A percentile compares a stretch with the other conserved stretches of the same genome.
These are phyloP conservation scores for Cutaneotrichosporon mucoides DNA, from an alignment of 1,284 basidiomycete species.

Conservation along the genomic window DNA sequence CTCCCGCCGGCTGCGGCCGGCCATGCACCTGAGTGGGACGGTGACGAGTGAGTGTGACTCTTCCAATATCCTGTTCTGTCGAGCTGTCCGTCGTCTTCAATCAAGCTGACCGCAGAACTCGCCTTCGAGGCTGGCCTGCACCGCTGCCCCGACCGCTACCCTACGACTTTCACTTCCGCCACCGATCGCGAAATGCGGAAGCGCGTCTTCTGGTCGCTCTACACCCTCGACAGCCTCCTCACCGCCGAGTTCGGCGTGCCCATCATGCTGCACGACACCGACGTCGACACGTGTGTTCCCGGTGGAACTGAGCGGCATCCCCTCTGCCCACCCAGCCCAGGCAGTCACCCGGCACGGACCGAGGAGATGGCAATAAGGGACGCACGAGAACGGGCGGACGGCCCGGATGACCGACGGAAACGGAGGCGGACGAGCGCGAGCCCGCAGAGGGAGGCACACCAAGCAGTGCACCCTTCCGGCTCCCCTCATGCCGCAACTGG, in stretches of 20 bases:
- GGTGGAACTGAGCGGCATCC: slow-evolving; percentile 17
- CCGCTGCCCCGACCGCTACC: slow-evolving; percentile 25
- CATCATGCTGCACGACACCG: slow-evolving; percentile 25
- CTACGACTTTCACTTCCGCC: slow-evolving; percentile 8
- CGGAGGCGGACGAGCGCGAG: not conserved
- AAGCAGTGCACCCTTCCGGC: too few species aligned
- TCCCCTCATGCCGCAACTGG: too few species aligned
- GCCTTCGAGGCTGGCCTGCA: slow-evolving; percentile 28
- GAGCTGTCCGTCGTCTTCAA: not conserved
- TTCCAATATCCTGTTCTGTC: too few species aligned
- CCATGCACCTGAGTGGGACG: slow-evolving; percentile 24
- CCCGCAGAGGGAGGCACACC: not conserved
- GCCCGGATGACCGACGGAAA: not conserved
- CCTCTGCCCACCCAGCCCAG: not conserved
- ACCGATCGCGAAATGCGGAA: slow-evolving; percentile 24
- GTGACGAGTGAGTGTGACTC: slow-evolving; percentile 18
- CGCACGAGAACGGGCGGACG: not conserved
- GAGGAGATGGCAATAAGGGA: too few species aligned
- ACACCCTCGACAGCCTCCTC: slow-evolving; percentile 24
- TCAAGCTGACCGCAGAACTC: slow-evolving; percentile 15
- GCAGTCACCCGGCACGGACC: not conserved
- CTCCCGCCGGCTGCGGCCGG: slow-evolving; percentile 18
- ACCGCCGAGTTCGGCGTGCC: slow-evolving; percentile 28
- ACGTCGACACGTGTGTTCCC: slow-evolving; percentile 27
- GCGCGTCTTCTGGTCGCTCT: slow-evolving; percentile 28